phyloP scores from a whole-genome alignment of 352 stramenopile genomes.

The Globisporangium perplexum region DNA sequence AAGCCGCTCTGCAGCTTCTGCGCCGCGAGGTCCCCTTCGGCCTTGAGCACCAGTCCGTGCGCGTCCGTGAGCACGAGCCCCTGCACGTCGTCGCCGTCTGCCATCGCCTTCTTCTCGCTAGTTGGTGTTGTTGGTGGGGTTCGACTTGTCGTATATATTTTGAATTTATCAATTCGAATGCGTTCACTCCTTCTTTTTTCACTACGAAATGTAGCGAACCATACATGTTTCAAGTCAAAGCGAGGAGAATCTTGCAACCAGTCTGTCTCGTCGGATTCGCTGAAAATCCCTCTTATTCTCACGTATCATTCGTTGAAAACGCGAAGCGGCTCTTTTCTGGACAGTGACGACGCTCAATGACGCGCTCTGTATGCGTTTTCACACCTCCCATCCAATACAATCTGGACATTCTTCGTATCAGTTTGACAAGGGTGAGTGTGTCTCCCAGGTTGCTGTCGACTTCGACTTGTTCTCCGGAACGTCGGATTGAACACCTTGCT shows the following conservation, averaged over 20 bases:
- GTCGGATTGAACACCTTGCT: too few species aligned
- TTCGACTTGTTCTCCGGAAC: too few species aligned
- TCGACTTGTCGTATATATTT: not conserved
- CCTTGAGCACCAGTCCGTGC: constrained; percentile 63
- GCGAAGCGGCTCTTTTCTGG: not conserved
- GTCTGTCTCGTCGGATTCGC: not conserved
- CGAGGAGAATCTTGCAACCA: not conserved
- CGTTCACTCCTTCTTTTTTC: not conserved
- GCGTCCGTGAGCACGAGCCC: constrained; percentile 75
- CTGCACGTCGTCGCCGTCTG: constrained; percentile 22
- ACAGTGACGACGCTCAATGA: not conserved
- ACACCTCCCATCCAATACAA: not conserved
- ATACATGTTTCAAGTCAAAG: not conserved
- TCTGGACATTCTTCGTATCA: not conserved
- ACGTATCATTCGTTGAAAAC: not conserved
- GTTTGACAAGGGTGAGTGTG: not conserved
- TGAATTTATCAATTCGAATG: not conserved
- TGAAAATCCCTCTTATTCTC: not conserved
- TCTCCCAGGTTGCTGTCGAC: too few species aligned
- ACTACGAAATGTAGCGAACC: too few species aligned
- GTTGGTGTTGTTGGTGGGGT: not conserved
- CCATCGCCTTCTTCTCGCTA: not conserved
- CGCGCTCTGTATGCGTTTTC: not conserved
- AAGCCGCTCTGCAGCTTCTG: constrained; percentile 58
- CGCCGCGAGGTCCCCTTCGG: constrained; percentile 48